Evolutionary conservation across 2,329 filamentous ascomycete genomes (phyloP).

Genomic region (Claviceps purpurea): DNA sequence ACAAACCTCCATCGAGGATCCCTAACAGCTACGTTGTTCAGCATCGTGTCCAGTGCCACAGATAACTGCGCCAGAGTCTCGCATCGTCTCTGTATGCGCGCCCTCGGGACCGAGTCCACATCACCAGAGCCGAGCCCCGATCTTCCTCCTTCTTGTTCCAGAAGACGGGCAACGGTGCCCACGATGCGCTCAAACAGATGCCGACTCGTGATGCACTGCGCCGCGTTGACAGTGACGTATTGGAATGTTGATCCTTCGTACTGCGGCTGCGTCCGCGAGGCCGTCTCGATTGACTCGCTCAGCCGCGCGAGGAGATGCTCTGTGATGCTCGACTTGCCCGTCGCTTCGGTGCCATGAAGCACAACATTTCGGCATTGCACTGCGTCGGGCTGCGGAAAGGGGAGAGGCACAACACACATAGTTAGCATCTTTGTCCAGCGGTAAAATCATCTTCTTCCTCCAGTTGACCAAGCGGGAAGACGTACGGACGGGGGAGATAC

Average conservation of each 20-base stretch:
- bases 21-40: slow-evolving; percentile 26
- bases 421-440: background rate
- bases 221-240: slow-evolving; percentile 52
- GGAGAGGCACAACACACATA: background rate
- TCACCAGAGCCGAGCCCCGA: background rate
- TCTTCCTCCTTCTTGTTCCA: slow-evolving; percentile 13
- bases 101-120: background rate
- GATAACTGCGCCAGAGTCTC: slow-evolving; percentile 69
- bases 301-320: slow-evolving; percentile 28
- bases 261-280: slow-evolving; percentile 1
- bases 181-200: slow-evolving; percentile 65
- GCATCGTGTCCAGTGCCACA: slow-evolving; percentile 55
- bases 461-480: too few relatives aligned
- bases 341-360: slow-evolving; percentile 72
- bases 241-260: slow-evolving; percentile 23
- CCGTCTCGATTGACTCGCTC: slow-evolving; percentile 8
- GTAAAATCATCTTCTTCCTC: background rate
- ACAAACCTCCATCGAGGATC: slow-evolving; percentile 48
- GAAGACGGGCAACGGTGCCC: slow-evolving; percentile 40
- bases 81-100: slow-evolving; percentile 36
- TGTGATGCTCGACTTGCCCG: slow-evolving; percentile 68
- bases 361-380: slow-evolving; percentile 63
- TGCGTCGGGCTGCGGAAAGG: slow-evolving; percentile 37
- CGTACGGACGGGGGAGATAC: too few relatives aligned
- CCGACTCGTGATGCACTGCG: slow-evolving; percentile 65